A percentile compares a stretch with the other conserved stretches of the same genome.
These are phyloP conservation scores for Acanthamoeba rhysodes DNA, from an alignment of 208 protist genomes.

Conservation along the genomic window DNA sequence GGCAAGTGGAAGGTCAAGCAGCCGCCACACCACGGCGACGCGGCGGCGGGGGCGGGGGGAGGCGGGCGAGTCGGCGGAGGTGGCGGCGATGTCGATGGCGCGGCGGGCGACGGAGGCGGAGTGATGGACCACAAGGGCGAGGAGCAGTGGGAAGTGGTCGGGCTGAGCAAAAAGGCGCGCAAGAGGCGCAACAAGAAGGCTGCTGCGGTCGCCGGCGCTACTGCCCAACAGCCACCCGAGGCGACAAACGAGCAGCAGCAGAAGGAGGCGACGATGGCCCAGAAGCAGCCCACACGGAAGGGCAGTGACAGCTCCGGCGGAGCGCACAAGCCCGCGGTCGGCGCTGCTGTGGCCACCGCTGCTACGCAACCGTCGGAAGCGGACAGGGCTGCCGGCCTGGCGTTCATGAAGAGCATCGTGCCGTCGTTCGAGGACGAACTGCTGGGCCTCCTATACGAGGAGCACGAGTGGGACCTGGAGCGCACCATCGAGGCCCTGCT, in stretches of 20 bases:
- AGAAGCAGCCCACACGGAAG: too few species aligned
- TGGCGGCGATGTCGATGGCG: not conserved
- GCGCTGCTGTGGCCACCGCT: too few species aligned
- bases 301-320: not conserved
- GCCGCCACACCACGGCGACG: not conserved
- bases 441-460: slow-evolving; percentile 5
- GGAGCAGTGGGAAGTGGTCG: not conserved
- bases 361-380: too few species aligned
- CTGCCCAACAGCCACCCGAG: too few species aligned
- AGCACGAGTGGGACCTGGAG: slow-evolving; percentile 54
- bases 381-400: not conserved
- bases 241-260: not conserved
- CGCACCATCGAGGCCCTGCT: slow-evolving; percentile 50
- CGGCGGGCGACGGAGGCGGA: not conserved
- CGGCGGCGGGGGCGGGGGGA: not conserved
- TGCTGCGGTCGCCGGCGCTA: not conserved
- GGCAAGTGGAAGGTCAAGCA: slow-evolving; percentile 37
- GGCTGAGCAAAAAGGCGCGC: not conserved
- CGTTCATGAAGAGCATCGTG: slow-evolving; percentile 24
- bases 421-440: slow-evolving; percentile 13
- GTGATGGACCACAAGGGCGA: not conserved
- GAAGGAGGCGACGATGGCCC: not conserved
- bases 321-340: not conserved
- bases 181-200: not conserved
- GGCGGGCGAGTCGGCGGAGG: not conserved